These are phyloP conservation scores for Eimeria sp. DNA, from an alignment of 169 alveolate species.

Conservation along the genomic window DNA sequence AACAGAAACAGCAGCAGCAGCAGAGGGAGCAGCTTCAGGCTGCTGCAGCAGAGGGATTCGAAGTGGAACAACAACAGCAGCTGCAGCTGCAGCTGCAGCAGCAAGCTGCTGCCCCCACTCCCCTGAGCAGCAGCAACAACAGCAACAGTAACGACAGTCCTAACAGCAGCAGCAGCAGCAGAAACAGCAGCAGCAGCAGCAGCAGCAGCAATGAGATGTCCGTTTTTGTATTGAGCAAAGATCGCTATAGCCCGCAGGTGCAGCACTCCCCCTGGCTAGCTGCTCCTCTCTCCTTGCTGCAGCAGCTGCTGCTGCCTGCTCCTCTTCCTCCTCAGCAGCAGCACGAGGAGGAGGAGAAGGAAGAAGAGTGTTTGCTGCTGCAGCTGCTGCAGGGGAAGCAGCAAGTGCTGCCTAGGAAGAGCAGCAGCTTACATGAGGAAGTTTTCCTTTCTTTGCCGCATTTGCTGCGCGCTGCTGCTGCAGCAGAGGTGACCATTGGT, in stretches of 20 bases:
- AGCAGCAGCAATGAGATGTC: constrained; percentile 31
- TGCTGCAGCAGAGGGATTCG: background rate
- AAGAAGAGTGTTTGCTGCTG: constrained; percentile 12
- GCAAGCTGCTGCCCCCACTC: background rate
- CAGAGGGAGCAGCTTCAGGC: background rate
- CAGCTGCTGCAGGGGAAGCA: constrained; percentile 8
- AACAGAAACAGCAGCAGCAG: constrained; percentile 2
- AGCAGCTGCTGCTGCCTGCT: constrained; percentile 27
- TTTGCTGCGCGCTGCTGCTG: background rate
- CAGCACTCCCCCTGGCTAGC: constrained; percentile 49
- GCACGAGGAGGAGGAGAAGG: constrained; percentile 11
- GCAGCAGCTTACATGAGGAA: constrained; percentile 65
- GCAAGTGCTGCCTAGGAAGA: background rate
- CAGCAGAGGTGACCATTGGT: constrained; percentile 18
- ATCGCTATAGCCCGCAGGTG: background rate
- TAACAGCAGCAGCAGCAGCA: constrained; percentile 40
- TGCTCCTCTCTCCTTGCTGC: constrained; percentile 48
- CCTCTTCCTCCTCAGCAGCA: background rate
- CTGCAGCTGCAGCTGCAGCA: constrained; percentile 28
- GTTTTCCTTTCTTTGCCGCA: constrained; percentile 2
- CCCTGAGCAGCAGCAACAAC: background rate
- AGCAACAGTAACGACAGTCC: background rate
- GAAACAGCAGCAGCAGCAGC: constrained; percentile 39
- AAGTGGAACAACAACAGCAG: background rate
- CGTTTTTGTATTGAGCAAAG: background rate